Evolutionary conservation across 2,329 filamentous ascomycete species (phyloP).

Genomic region (Penicillium rolfsii): DNA sequence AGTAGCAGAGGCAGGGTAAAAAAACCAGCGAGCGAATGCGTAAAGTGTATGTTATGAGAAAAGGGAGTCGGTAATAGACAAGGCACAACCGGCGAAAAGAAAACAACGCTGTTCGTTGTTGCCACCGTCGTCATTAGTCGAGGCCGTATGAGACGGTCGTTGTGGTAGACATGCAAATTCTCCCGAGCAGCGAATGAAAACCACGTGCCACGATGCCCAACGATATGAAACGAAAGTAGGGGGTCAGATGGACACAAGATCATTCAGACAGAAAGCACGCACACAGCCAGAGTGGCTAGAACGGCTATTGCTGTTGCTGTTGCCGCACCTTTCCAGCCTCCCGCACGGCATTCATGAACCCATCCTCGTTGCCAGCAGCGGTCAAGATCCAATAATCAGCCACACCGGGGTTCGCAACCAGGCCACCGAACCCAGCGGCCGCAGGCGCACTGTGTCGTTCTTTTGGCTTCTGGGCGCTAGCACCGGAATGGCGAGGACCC

Average conservation of each 20-base stretch:
- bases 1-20: background rate
- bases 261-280: background rate
- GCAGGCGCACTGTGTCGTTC: slow-evolving; percentile 44
- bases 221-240: slow-evolving; percentile 6
- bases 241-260: background rate
- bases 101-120: background rate
- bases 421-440: slow-evolving; percentile 40
- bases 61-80: slow-evolving; percentile 17
- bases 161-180: background rate
- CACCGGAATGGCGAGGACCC: slow-evolving; percentile 41
- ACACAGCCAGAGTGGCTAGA: background rate
- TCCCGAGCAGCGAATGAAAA: slow-evolving; percentile 3
- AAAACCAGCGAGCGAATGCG: slow-evolving; percentile 11
- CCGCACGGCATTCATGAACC: slow-evolving; percentile 47
- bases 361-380: slow-evolving; percentile 45
- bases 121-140: slow-evolving; percentile 16
- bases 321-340: slow-evolving; percentile 48
- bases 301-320: slow-evolving; percentile 16
- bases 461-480: slow-evolving; percentile 32
- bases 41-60: slow-evolving; percentile 10
- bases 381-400: slow-evolving; percentile 49
- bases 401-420: slow-evolving; percentile 40
- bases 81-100: slow-evolving; percentile 2
- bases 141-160: slow-evolving; percentile 7
- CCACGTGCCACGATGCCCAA: background rate